phyloP scores from a whole-genome alignment of 2,329 filamentous ascomycete genomes.

The Epichloe elymi region DNA sequence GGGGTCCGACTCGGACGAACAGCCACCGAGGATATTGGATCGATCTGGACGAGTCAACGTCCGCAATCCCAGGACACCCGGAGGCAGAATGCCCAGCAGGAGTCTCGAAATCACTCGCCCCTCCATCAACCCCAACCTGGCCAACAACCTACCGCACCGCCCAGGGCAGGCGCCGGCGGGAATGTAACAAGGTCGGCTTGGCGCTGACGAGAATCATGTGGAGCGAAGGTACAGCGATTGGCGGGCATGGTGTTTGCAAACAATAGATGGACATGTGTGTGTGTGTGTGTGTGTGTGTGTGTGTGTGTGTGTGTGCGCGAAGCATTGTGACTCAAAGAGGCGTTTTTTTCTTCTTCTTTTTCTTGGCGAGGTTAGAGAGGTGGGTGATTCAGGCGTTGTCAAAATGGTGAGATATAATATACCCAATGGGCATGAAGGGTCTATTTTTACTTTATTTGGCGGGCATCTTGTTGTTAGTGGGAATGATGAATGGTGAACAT shows the following conservation, averaged over 20 bases:
- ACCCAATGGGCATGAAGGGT: not conserved
- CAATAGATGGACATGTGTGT: no score
- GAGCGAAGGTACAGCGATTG: no score
- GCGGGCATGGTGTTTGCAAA: no score
- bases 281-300: not conserved
- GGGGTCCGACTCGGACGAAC: constrained; percentile 29
- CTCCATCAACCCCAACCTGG: constrained; percentile 8
- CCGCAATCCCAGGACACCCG: constrained; percentile 41
- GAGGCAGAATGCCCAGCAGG: constrained; percentile 39
- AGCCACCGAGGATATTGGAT: constrained; percentile 32
- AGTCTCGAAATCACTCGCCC: constrained; percentile 41
- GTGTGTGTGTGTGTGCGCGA: not conserved
- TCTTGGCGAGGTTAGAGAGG: not conserved
- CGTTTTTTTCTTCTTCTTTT: not conserved
- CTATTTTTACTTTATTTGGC: not conserved
- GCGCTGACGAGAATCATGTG: not conserved
- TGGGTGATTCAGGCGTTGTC: not conserved
- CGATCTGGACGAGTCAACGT: constrained; percentile 44
- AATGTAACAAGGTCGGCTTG: not conserved
- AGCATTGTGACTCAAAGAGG: not conserved
- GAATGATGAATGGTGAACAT: not conserved
- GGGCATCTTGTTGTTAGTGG: not conserved
- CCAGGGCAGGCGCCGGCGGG: not conserved
- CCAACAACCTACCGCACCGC: not conserved
- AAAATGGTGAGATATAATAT: not conserved